Conservation (phyloP, 106 monocot genomes). For the Dactylorhiza incarnata region DNA sequence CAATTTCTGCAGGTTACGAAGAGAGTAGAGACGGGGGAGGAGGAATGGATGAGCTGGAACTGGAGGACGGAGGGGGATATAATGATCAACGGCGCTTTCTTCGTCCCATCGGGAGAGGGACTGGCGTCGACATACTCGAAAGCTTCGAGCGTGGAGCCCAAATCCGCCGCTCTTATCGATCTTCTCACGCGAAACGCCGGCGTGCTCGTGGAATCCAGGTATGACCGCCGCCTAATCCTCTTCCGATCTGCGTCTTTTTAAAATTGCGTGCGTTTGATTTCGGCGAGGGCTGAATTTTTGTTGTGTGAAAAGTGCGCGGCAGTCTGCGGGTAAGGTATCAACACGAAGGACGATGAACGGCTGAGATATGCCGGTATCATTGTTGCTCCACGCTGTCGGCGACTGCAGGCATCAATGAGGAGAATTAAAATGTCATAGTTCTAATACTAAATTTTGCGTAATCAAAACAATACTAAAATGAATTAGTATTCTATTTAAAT, state of each 20-base stretch:
- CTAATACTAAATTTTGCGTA: too few relatives aligned
- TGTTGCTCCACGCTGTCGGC: too few relatives aligned
- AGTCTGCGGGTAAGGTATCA: neutral
- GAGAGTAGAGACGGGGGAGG: constrained; percentile 46
- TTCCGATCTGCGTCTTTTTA: neutral
- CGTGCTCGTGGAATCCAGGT: constrained; percentile 56
- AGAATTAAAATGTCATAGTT: too few relatives aligned
- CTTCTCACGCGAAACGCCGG: constrained; percentile 70
- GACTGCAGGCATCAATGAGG: neutral
- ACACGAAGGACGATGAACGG: neutral
- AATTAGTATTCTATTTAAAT: too few relatives aligned
- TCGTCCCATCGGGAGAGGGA: constrained; percentile 77
- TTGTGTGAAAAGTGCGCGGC: neutral
- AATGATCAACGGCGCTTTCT: constrained; percentile 85
- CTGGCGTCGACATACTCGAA: constrained; percentile 35
- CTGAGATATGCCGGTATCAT: neutral
- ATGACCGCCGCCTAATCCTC: neutral
- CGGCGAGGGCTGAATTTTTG: neutral
- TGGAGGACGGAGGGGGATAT: constrained; percentile 91
- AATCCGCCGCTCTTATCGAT: constrained; percentile 52
- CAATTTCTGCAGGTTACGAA: constrained; percentile 46
- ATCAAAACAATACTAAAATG: too few relatives aligned
- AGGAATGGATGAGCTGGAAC: constrained; percentile 67
- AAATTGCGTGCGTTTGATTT: neutral
- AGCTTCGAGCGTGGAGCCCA: constrained; percentile 57